A percentile compares a stretch with the other conserved stretches of the same genome.
Evolutionary conservation across 2,329 filamentous ascomycete genomes (phyloP).

Genomic region (Exophiala sideris): DNA sequence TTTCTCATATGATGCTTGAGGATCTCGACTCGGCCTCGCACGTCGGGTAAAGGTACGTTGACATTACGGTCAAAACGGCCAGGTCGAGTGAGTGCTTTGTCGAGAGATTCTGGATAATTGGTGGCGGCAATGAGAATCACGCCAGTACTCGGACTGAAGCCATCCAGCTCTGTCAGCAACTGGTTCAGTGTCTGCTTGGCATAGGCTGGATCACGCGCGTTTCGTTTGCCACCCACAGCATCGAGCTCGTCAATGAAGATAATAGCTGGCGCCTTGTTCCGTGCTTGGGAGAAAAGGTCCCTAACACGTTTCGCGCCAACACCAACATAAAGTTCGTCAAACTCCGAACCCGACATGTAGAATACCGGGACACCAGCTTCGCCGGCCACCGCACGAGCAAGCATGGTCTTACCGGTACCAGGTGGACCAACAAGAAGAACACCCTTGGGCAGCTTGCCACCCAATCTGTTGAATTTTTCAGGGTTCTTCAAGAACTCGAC

Average conservation of each 20-base stretch:
- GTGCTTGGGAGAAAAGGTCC: constrained; percentile 81
- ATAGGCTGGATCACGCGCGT: constrained; percentile 88
- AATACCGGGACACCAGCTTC: constrained; percentile 98
- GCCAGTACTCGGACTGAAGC: constrained; percentile 89
- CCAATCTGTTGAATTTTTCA: constrained; percentile 86
- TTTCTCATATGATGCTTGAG: constrained; percentile 91
- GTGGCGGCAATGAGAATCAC: constrained; percentile 96
- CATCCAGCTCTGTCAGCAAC: constrained; percentile 91
- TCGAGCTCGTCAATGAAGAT: constrained; percentile 94
- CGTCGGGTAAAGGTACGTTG: constrained; percentile 82
- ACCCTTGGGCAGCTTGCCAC: constrained; percentile 95
- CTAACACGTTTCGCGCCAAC: constrained; percentile 95
- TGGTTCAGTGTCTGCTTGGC: constrained; percentile 98
- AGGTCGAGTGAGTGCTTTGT: constrained; percentile 90
- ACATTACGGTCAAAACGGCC: constrained; percentile 96
- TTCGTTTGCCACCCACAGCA: constrained; percentile 90
- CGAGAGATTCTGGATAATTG: constrained; percentile 89
- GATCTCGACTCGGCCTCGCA: constrained; percentile 87
- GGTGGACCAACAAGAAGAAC: constrained; percentile 92
- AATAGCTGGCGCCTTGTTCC: constrained; percentile 82
- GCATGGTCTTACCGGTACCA: constrained; percentile 93
- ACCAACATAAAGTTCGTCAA: constrained; percentile 97
- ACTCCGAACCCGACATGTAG: constrained; percentile 99
- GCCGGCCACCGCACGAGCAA: constrained; percentile 91
- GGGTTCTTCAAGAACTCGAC: constrained; percentile 95